phyloP scores from a whole-genome alignment of 768 basidiomycete genomes.

The Serendipita sp. region DNA sequence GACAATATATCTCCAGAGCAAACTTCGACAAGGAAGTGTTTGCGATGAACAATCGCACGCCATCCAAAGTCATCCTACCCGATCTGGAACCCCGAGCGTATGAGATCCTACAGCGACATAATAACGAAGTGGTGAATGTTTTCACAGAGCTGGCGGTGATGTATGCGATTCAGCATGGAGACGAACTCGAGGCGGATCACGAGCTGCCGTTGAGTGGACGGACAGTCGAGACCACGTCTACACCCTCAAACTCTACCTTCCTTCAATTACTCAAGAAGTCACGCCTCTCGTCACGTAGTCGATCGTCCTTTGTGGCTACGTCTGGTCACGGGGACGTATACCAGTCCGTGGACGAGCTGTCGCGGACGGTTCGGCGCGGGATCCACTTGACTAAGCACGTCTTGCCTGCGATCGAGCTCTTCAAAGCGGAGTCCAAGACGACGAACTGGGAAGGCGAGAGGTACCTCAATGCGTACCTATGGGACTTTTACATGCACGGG shows the following conservation, averaged over 20 bases:
- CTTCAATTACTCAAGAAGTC: constrained; percentile 23
- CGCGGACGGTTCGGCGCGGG: constrained; percentile 33
- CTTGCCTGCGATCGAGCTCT: constrained; percentile 34
- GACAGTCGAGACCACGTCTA: constrained; percentile 12
- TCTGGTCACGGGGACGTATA: constrained; percentile 51
- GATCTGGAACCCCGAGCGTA: constrained; percentile 27
- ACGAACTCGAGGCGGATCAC: constrained; percentile 27
- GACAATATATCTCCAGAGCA: constrained; percentile 34
- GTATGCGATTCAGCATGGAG: constrained; percentile 27
- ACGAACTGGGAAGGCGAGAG: constrained; percentile 9
- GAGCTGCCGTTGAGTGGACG: constrained; percentile 33
- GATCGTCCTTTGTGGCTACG: constrained; percentile 49
- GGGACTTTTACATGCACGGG: constrained; percentile 56
- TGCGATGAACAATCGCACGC: constrained; percentile 26
- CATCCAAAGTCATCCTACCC: constrained; percentile 42
- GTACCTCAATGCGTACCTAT: constrained; percentile 45
- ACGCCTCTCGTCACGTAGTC: constrained; percentile 24
- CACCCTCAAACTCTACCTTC: constrained; percentile 18
- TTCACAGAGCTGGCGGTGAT: constrained; percentile 40
- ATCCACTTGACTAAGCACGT: constrained; percentile 41
- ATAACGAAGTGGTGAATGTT: constrained; percentile 32
- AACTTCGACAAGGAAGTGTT: constrained; percentile 22
- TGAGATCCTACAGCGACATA: constrained; percentile 29
- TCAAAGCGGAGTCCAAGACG: not conserved
- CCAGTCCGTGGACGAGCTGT: constrained; percentile 33